Conservation (phyloP, 306 rosid genomes). For the Rosa multiflora region DNA sequence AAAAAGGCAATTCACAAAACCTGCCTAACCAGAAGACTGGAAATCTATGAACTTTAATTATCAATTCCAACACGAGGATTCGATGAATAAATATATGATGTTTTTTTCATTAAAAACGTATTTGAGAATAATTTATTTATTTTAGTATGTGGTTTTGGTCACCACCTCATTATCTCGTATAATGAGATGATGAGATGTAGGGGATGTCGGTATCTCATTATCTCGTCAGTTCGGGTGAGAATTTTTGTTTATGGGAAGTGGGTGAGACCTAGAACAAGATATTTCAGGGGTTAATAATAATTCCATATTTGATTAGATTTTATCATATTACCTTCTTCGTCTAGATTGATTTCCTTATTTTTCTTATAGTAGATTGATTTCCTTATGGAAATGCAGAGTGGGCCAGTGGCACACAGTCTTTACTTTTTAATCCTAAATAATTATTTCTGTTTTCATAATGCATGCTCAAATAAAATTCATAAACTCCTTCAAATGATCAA, state of each 20-base stretch:
- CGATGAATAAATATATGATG: background rate
- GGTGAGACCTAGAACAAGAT: background rate
- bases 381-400: background rate
- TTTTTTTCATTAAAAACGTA: background rate
- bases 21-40: background rate
- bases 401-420: no score
- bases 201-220: background rate
- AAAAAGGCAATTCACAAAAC: background rate
- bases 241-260: background rate
- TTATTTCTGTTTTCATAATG: no score
- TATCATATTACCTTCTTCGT: constrained; percentile 2
- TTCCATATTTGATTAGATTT: background rate
- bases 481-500: no score
- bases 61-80: background rate
- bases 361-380: background rate
- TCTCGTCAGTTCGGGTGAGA: background rate
- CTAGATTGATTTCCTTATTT: background rate
- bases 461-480: no score
- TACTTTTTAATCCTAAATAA: no score
- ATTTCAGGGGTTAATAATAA: background rate
- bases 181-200: background rate
- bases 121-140: background rate
- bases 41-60: background rate
- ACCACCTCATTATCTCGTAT: background rate
- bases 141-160: background rate